A percentile compares a stretch with the other conserved stretches of the same genome.
Conservation (phyloP, 2,329 filamentous ascomycete genomes). For the Delphinella strobiligena region DNA sequence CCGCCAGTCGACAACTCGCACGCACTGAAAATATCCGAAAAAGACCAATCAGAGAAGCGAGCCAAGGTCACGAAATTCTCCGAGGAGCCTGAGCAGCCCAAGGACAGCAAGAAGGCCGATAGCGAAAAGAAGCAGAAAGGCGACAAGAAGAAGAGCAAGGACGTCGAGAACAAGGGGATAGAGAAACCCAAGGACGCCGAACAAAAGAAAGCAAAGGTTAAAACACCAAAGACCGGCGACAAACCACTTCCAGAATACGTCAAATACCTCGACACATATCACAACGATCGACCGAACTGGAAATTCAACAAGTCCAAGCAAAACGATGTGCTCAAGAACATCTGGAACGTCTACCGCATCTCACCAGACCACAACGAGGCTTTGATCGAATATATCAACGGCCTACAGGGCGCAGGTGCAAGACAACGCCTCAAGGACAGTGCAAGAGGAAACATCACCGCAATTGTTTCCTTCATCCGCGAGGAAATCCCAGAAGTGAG, state of each 20-base stretch:
- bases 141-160: slow-evolving; percentile 6
- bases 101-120: background rate
- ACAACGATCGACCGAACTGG: slow-evolving; percentile 59
- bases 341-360: slow-evolving; percentile 60
- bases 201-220: slow-evolving; percentile 9
- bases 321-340: slow-evolving; percentile 70
- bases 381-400: slow-evolving; percentile 66
- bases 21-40: too few relatives aligned
- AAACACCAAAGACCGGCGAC: slow-evolving; percentile 10
- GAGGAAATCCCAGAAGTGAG: slow-evolving; percentile 6
- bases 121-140: background rate
- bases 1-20: too few relatives aligned
- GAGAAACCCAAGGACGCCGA: slow-evolving; percentile 10
- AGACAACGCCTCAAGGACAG: slow-evolving; percentile 52
- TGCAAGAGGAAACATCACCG: slow-evolving; percentile 49
- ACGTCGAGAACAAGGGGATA: background rate
- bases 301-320: slow-evolving; percentile 96
- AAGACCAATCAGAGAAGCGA: too few relatives aligned
- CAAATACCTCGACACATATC: slow-evolving; percentile 66
- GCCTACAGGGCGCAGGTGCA: slow-evolving; percentile 63
- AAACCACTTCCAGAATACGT: slow-evolving; percentile 45
- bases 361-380: slow-evolving; percentile 56
- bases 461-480: slow-evolving; percentile 18
- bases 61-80: too few relatives aligned
- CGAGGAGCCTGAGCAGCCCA: too few relatives aligned